Percentiles rank a stretch among this genome's conserved stretches.
These are phyloP conservation scores for Ceratocystis colombiana DNA, from an alignment of 2,329 filamentous ascomycete species.

Conservation along the genomic window DNA sequence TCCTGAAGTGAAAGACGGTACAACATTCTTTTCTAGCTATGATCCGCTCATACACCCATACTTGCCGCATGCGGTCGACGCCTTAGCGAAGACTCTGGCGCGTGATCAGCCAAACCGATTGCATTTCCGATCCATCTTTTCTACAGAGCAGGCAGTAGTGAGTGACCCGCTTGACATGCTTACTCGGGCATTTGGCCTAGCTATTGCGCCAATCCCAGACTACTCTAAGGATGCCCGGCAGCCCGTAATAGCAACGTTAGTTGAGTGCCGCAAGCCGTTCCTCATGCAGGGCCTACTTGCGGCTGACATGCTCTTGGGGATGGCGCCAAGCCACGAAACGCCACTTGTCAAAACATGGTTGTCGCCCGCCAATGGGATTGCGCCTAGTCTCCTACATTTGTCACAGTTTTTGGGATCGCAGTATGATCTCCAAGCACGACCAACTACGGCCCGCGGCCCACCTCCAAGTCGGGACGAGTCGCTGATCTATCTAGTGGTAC, in stretches of 20 bases:
- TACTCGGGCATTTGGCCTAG: constrained; percentile 75
- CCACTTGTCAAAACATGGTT: constrained; percentile 71
- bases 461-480: constrained; percentile 40
- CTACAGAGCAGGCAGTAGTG: constrained; percentile 52
- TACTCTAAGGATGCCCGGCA: constrained; percentile 45
- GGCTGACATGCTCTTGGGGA: constrained; percentile 72
- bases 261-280: constrained; percentile 77
- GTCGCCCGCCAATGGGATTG: constrained; percentile 71
- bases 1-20: constrained; percentile 47
- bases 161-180: constrained; percentile 65
- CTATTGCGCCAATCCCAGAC: constrained; percentile 76
- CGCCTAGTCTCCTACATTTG: constrained; percentile 65
- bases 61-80: constrained; percentile 79
- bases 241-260: constrained; percentile 51
- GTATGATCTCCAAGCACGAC: constrained; percentile 42
- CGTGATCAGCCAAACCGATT: constrained; percentile 86
- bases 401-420: constrained; percentile 61
- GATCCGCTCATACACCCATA: constrained; percentile 76
- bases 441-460: constrained; percentile 31
- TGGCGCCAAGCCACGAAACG: constrained; percentile 61
- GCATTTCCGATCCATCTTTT: constrained; percentile 73
- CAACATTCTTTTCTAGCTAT: constrained; percentile 66
- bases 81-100: constrained; percentile 80
- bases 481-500: constrained; percentile 53
- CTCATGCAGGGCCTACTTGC: constrained; percentile 87